Conservation (phyloP, 2,329 filamentous ascomycete genomes). For the Alternaria tenuissima region DNA sequence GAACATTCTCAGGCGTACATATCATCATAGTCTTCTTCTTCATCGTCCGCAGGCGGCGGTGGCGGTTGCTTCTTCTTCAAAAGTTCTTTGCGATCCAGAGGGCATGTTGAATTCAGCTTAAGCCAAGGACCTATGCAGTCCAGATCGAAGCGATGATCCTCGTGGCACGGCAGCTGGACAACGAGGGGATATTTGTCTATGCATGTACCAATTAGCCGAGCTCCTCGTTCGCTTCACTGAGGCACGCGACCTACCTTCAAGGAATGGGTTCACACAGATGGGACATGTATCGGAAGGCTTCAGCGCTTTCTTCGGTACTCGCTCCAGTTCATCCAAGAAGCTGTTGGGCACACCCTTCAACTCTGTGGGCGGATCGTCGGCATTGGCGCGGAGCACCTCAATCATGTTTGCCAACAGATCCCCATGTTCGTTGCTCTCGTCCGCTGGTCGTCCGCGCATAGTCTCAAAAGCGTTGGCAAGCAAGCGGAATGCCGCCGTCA, state of each 20-base stretch:
- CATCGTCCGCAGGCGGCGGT: slow-evolving; percentile 58
- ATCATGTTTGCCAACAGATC: slow-evolving; percentile 65
- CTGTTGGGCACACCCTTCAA: slow-evolving; percentile 68
- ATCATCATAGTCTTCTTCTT: slow-evolving; percentile 61
- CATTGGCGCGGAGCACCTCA: slow-evolving; percentile 61
- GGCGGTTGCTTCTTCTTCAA: slow-evolving; percentile 60
- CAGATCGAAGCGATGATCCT: slow-evolving; percentile 69
- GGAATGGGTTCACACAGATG: slow-evolving; percentile 67
- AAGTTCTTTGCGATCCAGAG: slow-evolving; percentile 67
- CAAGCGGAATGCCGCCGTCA: slow-evolving; percentile 66
- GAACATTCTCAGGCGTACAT: slow-evolving; percentile 54
- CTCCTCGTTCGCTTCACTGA: background rate
- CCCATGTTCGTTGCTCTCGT: slow-evolving; percentile 37
- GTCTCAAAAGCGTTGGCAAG: slow-evolving; percentile 68
- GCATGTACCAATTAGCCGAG: slow-evolving; percentile 28
- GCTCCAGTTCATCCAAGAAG: slow-evolving; percentile 67
- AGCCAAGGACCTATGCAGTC: slow-evolving; percentile 72
- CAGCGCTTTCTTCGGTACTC: slow-evolving; percentile 64
- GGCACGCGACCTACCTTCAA: slow-evolving; percentile 58
- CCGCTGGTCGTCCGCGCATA: slow-evolving; percentile 58
- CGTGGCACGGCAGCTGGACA: slow-evolving; percentile 68
- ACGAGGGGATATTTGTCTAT: slow-evolving; percentile 68
- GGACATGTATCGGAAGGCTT: slow-evolving; percentile 64
- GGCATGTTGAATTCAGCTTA: slow-evolving; percentile 69
- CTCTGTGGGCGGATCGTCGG: slow-evolving; percentile 67